Evolutionary conservation across 129 eudicot genomes (phyloP).

Genomic region (Daucus carota): DNA sequence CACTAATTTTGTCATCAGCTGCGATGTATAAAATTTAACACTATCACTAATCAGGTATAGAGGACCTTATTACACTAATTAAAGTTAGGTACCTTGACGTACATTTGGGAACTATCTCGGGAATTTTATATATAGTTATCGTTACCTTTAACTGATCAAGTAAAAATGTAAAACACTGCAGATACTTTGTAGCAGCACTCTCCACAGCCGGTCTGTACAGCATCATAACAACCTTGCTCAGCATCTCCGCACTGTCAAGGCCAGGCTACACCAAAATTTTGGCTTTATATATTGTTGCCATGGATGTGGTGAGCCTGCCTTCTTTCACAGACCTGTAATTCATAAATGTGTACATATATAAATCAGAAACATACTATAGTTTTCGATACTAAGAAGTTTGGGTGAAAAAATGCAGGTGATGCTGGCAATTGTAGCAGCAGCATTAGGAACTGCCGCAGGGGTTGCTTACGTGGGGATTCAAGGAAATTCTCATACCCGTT

Average conservation of each 20-base stretch:
- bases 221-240: constrained; percentile 34
- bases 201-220: constrained; percentile 46
- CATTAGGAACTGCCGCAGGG: constrained; percentile 61
- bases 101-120: too few relatives aligned
- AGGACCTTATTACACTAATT: too few relatives aligned
- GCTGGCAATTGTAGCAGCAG: constrained; percentile 63
- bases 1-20: too few relatives aligned
- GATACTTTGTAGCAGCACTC: constrained; percentile 63
- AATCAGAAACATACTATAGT: neutral
- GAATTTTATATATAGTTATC: too few relatives aligned
- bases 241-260: constrained; percentile 34
- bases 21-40: too few relatives aligned
- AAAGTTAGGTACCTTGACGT: too few relatives aligned
- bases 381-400: neutral
- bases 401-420: constrained; percentile 39
- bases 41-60: too few relatives aligned
- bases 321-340: neutral
- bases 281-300: constrained; percentile 33
- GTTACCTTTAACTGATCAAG: too few relatives aligned
- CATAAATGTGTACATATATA: neutral
- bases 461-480: constrained; percentile 60
- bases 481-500: constrained; percentile 52
- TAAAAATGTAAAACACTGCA: constrained; percentile 24
- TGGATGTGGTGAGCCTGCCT: constrained; percentile 52
- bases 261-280: constrained; percentile 24